Percentiles rank a stretch among this genome's conserved stretches.
These are phyloP conservation scores for Cucumis hystrix DNA, from an alignment of 306 rosid genomes.

Conservation along the genomic window DNA sequence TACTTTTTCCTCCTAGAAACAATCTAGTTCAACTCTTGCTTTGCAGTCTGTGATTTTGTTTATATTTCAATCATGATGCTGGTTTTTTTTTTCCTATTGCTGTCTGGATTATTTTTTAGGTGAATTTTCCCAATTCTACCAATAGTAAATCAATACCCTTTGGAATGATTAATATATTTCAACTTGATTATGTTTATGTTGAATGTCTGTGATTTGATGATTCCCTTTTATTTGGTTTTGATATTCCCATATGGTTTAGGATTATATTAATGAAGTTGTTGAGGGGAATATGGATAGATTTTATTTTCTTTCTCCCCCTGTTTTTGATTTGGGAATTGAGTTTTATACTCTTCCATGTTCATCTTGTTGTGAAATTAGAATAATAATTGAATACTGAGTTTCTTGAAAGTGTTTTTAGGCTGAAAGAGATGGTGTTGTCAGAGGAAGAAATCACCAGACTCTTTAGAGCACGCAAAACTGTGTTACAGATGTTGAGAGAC, in stretches of 20 bases:
- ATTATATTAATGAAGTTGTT: no score
- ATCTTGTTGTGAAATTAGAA: neutral
- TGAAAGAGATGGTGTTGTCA: conserved; percentile 29
- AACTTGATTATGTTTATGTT: no score
- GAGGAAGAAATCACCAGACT: conserved; percentile 42
- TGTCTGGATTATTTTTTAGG: neutral
- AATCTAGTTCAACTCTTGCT: neutral
- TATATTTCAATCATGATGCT: neutral
- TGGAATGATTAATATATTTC: neutral
- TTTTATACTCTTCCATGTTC: neutral
- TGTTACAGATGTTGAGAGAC: conserved; percentile 64
- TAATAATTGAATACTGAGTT: neutral
- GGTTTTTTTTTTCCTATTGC: neutral
- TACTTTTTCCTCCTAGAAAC: neutral
- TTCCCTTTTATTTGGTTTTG: no score
- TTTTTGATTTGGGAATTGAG: neutral
- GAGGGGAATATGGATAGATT: neutral
- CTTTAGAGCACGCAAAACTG: conserved; percentile 34
- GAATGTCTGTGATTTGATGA: no score
- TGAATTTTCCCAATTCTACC: neutral
- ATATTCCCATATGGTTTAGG: no score
- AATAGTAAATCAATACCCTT: neutral
- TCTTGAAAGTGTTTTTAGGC: neutral
- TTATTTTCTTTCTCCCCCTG: neutral
- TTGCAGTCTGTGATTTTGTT: neutral